Evolutionary conservation across 2,329 filamentous ascomycete species (phyloP), one percentile per base, ranked within the genome.

Genomic region (Pyrenophora tritici-repentis): DNA sequence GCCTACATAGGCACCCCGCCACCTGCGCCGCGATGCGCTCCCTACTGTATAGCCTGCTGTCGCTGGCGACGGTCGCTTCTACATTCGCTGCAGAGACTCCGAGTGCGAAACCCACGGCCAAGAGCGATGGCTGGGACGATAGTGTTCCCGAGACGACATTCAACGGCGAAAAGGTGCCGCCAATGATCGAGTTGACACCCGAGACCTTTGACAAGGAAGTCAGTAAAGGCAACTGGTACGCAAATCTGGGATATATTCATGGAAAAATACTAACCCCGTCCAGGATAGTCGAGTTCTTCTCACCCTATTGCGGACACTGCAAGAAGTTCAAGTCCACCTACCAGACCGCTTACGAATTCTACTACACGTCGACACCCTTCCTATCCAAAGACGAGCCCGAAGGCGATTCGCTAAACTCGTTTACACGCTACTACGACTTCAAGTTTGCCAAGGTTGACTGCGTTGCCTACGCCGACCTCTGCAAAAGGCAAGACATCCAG

Each of bases 321-420:
- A 82, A 82, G 71, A 79, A 82, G 42, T 89, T 91, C 67, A 91
- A 90, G 44, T 94, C 94, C 6, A 87, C 85, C 42, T 97, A 86
- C 80, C 91, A 97, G 75, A 97, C 92, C 4, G 75, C 93, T 12
- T 96, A 97, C 80, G 94, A 99, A 77, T 97, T 87, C 75, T 99
- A 97, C 78, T 86, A 90, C 77, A 97, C 92, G 32, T 94, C 90
- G 32, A 87, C 91, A 65, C 87, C 88, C 13, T 77, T 87, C 20
- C 47, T 55, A 8, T 74, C 78, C 43, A 75, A 79, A 41, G 74
- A 81, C 17, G 74, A 77, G 8, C 78, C 76, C 37, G 68, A 73
- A 22, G 76, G 71, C 63, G 79, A 76, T 64, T 77, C 80, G 1
- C 71, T 85, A 35, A 86, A 87, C 67, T 82, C 83, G 4, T 97